Evolutionary conservation across 2,329 filamentous ascomycete genomes (phyloP).

Genomic region (Hypoxylon sp.): DNA sequence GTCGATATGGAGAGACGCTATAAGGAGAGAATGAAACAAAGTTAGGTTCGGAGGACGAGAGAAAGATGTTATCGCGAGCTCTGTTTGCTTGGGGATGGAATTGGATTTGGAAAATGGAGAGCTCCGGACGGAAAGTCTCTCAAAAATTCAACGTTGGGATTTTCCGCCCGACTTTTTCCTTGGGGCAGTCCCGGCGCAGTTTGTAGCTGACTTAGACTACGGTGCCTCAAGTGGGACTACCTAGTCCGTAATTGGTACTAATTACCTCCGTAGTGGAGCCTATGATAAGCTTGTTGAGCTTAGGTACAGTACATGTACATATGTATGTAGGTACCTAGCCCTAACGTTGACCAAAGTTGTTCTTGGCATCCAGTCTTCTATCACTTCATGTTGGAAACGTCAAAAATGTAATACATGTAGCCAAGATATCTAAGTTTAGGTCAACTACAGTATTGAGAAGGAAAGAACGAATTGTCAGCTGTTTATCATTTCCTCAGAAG

Average conservation of each 20-base stretch:
- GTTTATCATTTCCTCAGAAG: neutral
- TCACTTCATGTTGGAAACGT: too few species aligned
- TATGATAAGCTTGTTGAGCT: slow-evolving; percentile 39
- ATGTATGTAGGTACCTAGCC: slow-evolving; percentile 20
- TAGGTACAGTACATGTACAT: too few species aligned
- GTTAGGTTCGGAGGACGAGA: slow-evolving; percentile 13
- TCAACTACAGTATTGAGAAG: neutral
- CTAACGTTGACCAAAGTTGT: neutral
- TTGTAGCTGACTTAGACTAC: slow-evolving; percentile 39
- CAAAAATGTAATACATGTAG: too few species aligned
- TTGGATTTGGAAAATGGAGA: slow-evolving; percentile 44
- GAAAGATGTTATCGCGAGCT: slow-evolving; percentile 27
- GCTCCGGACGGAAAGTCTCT: slow-evolving; percentile 46
- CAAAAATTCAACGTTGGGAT: slow-evolving; percentile 50
- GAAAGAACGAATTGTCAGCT: neutral
- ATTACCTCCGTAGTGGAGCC: slow-evolving; percentile 26
- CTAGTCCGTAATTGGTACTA: slow-evolving; percentile 33
- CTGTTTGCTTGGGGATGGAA: slow-evolving; percentile 23
- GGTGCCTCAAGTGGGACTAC: slow-evolving; percentile 20
- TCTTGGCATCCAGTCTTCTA: slow-evolving; percentile 2
- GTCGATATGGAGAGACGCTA: slow-evolving; percentile 4
- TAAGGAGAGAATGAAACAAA: slow-evolving; percentile 13
- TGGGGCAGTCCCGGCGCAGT: slow-evolving; percentile 22
- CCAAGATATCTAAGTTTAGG: neutral
- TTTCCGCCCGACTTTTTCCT: slow-evolving; percentile 50